Evolutionary conservation across 2,329 filamentous ascomycete species (phyloP), one percentile per base, ranked within the genome.

Genomic region (Sphaceloma murrayae): DNA sequence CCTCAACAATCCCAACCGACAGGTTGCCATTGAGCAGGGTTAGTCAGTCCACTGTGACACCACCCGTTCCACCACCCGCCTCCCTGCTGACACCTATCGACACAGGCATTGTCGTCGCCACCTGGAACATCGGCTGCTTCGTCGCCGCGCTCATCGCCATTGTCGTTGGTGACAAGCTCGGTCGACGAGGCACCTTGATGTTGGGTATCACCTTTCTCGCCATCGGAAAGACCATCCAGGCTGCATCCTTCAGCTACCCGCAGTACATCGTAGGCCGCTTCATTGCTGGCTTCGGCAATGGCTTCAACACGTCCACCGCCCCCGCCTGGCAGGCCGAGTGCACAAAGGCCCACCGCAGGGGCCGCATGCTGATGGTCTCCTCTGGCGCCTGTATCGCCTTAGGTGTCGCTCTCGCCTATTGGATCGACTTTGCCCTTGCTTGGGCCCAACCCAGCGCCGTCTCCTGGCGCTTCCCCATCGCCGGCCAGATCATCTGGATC

Each of bases 201-300:
- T 64, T 74, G n/a, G 78, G 78, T 11, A 70, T 70, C 6, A 49
- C 63, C 8, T 69, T 81, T 51, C 74, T 78, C 68, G 62, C 77
- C 11, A 45, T 78, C 24, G 76, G 76, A 10, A 75, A 75, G 24
- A 63, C 73, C 6, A 69, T 82, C 27, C 78, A 82, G 54, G 60
- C 73, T 10, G 58, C 68, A 9, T 65, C 68, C 1, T 72, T 67
- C 50, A 58, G 63, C 49, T 63, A 69, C 7, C 62, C 59, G 14
- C 62, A 65, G 39, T 64, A 70, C 14, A 65, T 73, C n/a, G 63
- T 66, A 13, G 66, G 66, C 8, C 62, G 70, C 43, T 66, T 68
- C 52, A 68, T 72, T 63, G 58, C 74, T 65, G 58, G 63, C 0
- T 58, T 65, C 21, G 63, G 63, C 14, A 63, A 64, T 18, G 45